phyloP scores from a whole-genome alignment of 2,329 filamentous ascomycete genomes.

The Monosporascus cannonballus region DNA sequence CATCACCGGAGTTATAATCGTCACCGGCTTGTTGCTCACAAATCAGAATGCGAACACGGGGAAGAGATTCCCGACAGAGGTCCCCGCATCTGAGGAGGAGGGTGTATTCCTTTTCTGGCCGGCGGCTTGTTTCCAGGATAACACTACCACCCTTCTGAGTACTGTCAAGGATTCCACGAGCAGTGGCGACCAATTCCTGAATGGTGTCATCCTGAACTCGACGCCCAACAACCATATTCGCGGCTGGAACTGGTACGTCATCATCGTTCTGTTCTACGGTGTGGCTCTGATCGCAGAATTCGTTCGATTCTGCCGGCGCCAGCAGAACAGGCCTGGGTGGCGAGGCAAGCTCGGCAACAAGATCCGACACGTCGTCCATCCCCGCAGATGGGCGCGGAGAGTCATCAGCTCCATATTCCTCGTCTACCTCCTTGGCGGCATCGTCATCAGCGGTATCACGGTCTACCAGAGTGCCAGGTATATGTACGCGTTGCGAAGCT shows the following conservation, averaged over 20 bases:
- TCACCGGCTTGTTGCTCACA: conserved; percentile 26
- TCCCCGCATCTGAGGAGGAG: conserved; percentile 16
- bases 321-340: conserved; percentile 10
- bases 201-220: conserved; percentile 6
- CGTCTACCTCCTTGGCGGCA: conserved; percentile 15
- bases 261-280: conserved; percentile 19
- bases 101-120: conserved; percentile 22
- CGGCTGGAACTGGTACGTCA: conserved; percentile 19
- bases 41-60: conserved; percentile 21
- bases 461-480: conserved; percentile 16
- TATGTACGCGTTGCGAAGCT: conserved; percentile 21
- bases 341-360: conserved; percentile 5
- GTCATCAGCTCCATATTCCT: conserved; percentile 7
- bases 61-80: conserved; percentile 19
- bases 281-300: conserved; percentile 17
- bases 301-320: conserved; percentile 15
- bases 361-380: conserved; percentile 5
- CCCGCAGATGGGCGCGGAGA: too few relatives aligned
- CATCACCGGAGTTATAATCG: conserved; percentile 23
- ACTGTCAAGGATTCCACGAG: conserved; percentile 11
- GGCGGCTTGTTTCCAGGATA: conserved; percentile 26
- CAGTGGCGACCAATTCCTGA: conserved; percentile 11
- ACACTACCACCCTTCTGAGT: not conserved
- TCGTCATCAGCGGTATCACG: conserved; percentile 17
- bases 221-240: conserved; percentile 16